These are phyloP conservation scores for Prunus yedoensis DNA, from an alignment of 331 rosid genomes.

Conservation along the genomic window DNA sequence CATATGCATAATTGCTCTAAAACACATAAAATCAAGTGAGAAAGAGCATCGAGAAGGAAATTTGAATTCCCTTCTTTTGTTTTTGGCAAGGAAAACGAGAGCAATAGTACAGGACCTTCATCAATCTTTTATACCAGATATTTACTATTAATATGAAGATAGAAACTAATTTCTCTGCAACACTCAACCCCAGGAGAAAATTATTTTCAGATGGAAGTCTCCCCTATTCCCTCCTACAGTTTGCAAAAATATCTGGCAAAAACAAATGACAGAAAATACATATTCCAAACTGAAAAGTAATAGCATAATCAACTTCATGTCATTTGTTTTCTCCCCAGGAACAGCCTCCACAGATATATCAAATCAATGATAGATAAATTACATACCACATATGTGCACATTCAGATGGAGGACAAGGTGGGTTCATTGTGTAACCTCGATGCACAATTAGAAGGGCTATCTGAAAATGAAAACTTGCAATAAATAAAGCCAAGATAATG, in stretches of 20 bases:
- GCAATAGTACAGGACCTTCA: background rate
- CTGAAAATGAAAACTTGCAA: conserved; percentile 61
- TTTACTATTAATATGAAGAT: too few species aligned
- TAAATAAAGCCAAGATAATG: conserved; percentile 33
- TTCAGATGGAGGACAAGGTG: conserved; percentile 93
- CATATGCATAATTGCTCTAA: background rate
- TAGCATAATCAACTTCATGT: background rate
- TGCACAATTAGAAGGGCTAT: conserved; percentile 77
- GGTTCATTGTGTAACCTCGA: conserved; percentile 90
- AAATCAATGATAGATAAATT: conserved; percentile 11
- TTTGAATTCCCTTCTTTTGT: background rate
- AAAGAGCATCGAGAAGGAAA: background rate
- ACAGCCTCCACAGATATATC: background rate
- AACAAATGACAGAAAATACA: background rate
- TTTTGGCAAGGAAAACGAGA: background rate
- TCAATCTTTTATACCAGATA: background rate
- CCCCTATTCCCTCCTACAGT: background rate
- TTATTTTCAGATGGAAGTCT: background rate
- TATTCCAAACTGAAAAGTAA: background rate
- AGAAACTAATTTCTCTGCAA: conserved; percentile 10
- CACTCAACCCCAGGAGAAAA: background rate
- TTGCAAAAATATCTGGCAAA: background rate
- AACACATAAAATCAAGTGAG: background rate
- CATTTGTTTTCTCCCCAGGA: conserved; percentile 2
- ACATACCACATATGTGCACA: conserved; percentile 95